phyloP scores from a whole-genome alignment of 2,329 filamentous ascomycete species.

The Pyricularia pennisetigena region DNA sequence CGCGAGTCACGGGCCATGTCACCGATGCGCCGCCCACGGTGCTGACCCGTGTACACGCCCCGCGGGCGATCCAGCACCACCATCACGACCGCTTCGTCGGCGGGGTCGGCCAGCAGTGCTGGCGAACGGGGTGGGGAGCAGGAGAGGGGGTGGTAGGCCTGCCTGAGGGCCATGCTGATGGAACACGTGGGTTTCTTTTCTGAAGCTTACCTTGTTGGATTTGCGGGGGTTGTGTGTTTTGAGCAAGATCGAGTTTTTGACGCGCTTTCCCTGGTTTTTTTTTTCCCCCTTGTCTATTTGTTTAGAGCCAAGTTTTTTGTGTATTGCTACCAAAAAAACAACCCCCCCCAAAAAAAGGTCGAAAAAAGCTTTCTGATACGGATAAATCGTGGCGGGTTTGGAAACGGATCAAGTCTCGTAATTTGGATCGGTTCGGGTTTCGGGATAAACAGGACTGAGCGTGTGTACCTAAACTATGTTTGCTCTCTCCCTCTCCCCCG shows the following conservation, averaged over 20 bases:
- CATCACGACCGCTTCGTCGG: background rate
- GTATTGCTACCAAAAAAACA: too few species aligned
- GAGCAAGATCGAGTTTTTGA: background rate
- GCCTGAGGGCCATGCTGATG: background rate
- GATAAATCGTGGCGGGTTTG: background rate
- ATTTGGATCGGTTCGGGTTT: background rate
- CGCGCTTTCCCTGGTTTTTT: background rate
- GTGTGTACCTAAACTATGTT: background rate
- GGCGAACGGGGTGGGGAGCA: background rate
- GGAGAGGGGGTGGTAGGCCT: background rate
- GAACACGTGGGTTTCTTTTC: background rate
- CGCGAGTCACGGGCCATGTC: too few species aligned
- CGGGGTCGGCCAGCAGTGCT: background rate
- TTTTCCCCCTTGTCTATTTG: background rate
- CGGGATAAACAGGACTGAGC: background rate
- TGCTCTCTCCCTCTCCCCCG: too few species aligned
- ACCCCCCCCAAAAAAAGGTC: too few species aligned
- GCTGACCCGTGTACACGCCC: slow-evolving; percentile 1
- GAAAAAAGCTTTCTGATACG: background rate
- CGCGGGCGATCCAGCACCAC: background rate
- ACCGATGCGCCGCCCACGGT: background rate
- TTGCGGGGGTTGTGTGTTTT: background rate
- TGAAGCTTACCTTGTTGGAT: background rate
- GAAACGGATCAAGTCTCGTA: background rate
- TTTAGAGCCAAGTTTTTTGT: background rate